Base-by-base conservation (phyloP, 208 protist species). In the Lotmaria passim region DNA sequence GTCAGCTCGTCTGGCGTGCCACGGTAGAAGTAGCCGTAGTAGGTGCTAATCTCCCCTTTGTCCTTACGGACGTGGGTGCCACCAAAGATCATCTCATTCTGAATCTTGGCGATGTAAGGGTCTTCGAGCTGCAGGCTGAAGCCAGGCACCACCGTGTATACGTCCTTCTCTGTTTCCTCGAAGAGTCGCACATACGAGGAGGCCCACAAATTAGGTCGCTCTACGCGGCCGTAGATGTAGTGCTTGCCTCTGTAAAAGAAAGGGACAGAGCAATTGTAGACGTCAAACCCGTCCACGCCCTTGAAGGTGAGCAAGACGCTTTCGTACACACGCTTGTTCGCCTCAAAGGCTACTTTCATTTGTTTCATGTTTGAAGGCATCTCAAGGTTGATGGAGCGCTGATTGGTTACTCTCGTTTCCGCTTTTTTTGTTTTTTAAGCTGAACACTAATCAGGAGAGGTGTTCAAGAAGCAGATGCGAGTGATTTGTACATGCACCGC, bases 191-290 rank as follows among this genome's bases (percentile, higher is more conserved):
- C 82, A 51, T 79, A 66, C 31, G 82, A 87, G 51, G 47, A 41
- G 8, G 82, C 82, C 82, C 82, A 87, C 55, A 76, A 62, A 8
- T 77, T 61, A 34, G 69, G 79, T 34, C 65, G 52, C 68, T 87
- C 82, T 3, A 87, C 50, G 55, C 82, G 82, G 24, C 82, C 82
- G 55, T 79, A 87, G 28, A 87, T 83, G 79, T 87, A 69, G 34
- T 19, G 38, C 68, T 79, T 81, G 21, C 82, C 82, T 34, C 71
- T 65, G 78, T 85, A 87, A 28, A 19, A 28, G 67, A 87, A 87
- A 0, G 82, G 82, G 7, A 85, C 75, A 34, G 82, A 87, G 60
- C 78, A 84, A 66, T 87, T 87, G 71, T 87, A 87, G 36, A 87
- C 82, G 56, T 87, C 82, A 21, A 58, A 68, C 14, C 78, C 82